Conservation (phyloP, 495 filamentous ascomycete species). For the Coniosporium apollinis region DNA sequence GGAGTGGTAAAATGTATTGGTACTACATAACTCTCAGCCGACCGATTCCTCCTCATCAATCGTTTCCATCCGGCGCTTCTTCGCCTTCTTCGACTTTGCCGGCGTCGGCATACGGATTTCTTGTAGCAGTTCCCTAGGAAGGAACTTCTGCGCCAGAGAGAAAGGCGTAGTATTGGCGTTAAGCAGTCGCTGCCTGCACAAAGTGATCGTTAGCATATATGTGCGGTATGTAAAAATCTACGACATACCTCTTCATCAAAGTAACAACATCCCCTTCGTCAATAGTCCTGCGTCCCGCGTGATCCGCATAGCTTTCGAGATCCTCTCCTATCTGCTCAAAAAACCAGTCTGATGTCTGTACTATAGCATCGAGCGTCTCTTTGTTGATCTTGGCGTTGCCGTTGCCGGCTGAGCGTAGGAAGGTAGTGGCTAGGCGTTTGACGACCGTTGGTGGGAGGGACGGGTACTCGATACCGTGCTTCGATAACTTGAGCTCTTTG, state of each 20-base stretch:
- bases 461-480: conserved; percentile 57
- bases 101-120: conserved; percentile 59
- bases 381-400: conserved; percentile 49
- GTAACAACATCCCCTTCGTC: conserved; percentile 70
- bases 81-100: conserved; percentile 18
- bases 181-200: conserved; percentile 57
- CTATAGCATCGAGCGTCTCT: conserved; percentile 54
- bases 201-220: too few species aligned
- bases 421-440: conserved; percentile 57
- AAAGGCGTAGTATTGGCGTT: conserved; percentile 59
- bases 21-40: neutral
- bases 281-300: conserved; percentile 70
- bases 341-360: conserved; percentile 71
- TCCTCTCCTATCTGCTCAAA: conserved; percentile 75
- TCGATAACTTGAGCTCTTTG: conserved; percentile 44
- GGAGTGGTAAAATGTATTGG: conserved; percentile 59
- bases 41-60: conserved; percentile 14
- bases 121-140: conserved; percentile 70
- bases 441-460: conserved; percentile 53
- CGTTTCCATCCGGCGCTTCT: conserved; percentile 23
- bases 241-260: conserved; percentile 62
- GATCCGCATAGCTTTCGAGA: conserved; percentile 59
- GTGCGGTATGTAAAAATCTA: too few species aligned
- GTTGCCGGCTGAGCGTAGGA: conserved; percentile 42
- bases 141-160: conserved; percentile 61